A percentile compares a stretch with the other conserved stretches of the same genome.
Evolutionary conservation across 495 filamentous ascomycete species (phyloP).

Genomic region (Chaetomidium leptoderma): DNA sequence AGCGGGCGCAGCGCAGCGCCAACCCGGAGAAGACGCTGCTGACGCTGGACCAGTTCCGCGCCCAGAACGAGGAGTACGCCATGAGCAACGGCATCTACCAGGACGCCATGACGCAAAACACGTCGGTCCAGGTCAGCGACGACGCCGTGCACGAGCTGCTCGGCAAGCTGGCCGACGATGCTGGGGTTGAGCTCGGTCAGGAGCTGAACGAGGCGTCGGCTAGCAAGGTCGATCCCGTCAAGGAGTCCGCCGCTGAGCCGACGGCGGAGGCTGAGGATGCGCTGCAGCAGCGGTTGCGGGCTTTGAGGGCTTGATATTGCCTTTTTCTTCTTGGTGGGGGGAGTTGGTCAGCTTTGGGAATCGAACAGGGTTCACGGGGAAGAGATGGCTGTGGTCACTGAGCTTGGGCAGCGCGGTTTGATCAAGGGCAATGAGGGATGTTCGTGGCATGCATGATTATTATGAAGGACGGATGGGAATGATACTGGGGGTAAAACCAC

Average conservation of each 20-base stretch:
- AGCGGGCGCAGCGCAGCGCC: constrained; percentile 69
- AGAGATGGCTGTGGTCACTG: not conserved
- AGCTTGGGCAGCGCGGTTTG: not conserved
- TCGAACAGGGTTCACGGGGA: not conserved
- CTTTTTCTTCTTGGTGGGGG: no score
- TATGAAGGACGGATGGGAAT: not conserved
- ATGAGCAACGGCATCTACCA: constrained; percentile 79
- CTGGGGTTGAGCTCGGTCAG: constrained; percentile 66
- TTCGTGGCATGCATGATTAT: not conserved
- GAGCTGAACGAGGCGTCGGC: constrained; percentile 62
- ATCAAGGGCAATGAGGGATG: not conserved
- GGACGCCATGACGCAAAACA: constrained; percentile 70
- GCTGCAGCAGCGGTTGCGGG: constrained; percentile 54
- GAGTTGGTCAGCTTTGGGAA: not conserved
- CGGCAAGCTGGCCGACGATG: constrained; percentile 76
- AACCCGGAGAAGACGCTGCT: constrained; percentile 62
- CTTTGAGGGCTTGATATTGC: constrained; percentile 42
- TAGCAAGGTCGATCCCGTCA: constrained; percentile 49
- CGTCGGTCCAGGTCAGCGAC: constrained; percentile 71
- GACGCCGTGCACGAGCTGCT: constrained; percentile 79
- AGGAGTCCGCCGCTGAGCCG: constrained; percentile 45
- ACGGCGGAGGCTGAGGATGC: constrained; percentile 61
- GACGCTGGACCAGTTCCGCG: constrained; percentile 74
- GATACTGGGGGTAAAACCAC: not conserved
- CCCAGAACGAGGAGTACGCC: constrained; percentile 80